phyloP scores from a whole-genome alignment of 495 filamentous ascomycete species.

The Rusavskia elegans region DNA sequence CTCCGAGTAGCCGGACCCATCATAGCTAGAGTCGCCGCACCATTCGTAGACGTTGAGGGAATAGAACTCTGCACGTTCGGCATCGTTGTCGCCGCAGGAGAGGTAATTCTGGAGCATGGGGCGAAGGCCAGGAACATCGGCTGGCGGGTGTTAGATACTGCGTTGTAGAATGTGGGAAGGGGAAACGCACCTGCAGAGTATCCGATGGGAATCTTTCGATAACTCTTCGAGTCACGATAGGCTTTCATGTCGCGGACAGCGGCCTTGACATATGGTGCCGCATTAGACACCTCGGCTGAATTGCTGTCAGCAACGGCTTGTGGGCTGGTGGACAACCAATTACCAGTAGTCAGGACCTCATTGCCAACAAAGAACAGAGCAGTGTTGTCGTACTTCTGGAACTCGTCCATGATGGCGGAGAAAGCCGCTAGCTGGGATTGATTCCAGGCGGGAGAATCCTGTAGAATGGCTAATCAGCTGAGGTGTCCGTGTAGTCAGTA shows the following conservation, averaged over 20 bases:
- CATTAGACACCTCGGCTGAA: conserved; percentile 38
- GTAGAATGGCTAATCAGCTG: not conserved
- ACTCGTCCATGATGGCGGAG: conserved; percentile 58
- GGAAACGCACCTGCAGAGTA: conserved; percentile 47
- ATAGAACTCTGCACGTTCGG: conserved; percentile 70
- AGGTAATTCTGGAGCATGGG: conserved; percentile 84
- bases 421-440: conserved; percentile 49
- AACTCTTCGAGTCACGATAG: conserved; percentile 60
- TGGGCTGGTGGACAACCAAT: conserved; percentile 14
- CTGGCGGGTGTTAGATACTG: conserved; percentile 13
- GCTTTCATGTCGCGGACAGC: conserved; percentile 69
- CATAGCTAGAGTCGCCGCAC: conserved; percentile 54
- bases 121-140: conserved; percentile 65
- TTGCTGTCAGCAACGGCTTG: not conserved
- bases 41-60: conserved; percentile 78
- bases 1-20: conserved; percentile 50
- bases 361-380: conserved; percentile 79
- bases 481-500: not conserved
- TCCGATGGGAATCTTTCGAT: conserved; percentile 69
- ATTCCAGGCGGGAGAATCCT: conserved; percentile 45
- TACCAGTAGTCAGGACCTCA: conserved; percentile 52
- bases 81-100: conserved; percentile 51
- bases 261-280: conserved; percentile 70
- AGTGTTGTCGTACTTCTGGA: conserved; percentile 62
- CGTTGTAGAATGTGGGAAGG: not conserved